Evolutionary conservation across 2,329 filamentous ascomycete species (phyloP), one percentile per base, ranked within the genome.

Genomic region (Monilinia fructicola): DNA sequence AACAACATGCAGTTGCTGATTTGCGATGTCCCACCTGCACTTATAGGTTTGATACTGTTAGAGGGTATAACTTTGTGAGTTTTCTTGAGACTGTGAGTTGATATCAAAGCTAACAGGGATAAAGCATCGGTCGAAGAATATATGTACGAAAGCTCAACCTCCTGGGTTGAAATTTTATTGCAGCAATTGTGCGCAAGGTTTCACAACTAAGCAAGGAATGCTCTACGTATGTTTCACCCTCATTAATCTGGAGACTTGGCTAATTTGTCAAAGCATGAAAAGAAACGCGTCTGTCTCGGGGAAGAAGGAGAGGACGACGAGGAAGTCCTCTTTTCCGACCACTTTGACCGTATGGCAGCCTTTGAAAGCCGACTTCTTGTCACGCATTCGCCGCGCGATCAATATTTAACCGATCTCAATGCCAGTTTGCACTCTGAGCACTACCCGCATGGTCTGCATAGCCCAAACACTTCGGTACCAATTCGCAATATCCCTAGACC

Each of bases 181-280:
- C 35, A 26, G 35, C 5, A 60, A 65, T 65, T 65, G 63, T 42
- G 59, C 66, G 2, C 67, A 70, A 55, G 64, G 61, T n/a, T 71
- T 71, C 18, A 71, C 69, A 6, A 68, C 66, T 6, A 71, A 68
- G 46, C 67, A 68, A 58, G 70, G 70, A 50, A 64, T 67, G 46
- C 44, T 71, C 26, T 75, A 75, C 56, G 69, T 71, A 63, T 31
- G 69, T 70, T 53, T 58, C 2, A 18, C 44, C 21, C 12, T 40
- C 10, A 56, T 14, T 54, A 10, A 44, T 26, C 44, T 26, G 18
- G 26, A 21, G 26, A 31, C 58, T 42, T 16, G 40, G n/a, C 42
- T 67, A 54, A 50, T 18, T n/a, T 28, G 2, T 16, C 23, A 50
- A 54, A 66, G 65, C 65, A 66, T 52, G 50, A 63, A 63, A 66